A percentile compares a stretch with the other conserved stretches of the same genome.
Evolutionary conservation across 345 rosid species (phyloP).

Genomic region (Dipteronia sinensis): DNA sequence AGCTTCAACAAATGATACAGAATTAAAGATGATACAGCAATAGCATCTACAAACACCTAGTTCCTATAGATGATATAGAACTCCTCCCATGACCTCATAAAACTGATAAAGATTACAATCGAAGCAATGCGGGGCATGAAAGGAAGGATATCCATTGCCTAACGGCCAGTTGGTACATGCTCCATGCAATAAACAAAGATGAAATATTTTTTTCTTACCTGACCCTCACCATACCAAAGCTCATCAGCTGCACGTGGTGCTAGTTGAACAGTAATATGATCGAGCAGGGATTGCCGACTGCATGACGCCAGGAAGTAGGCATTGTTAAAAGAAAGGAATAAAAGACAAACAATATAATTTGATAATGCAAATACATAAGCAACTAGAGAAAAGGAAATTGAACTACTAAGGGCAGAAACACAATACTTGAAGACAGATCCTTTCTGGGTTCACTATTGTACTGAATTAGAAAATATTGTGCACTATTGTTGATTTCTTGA

Average conservation of each 20-base stretch:
- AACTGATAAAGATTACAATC: not conserved
- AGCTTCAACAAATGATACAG: constrained; percentile 9
- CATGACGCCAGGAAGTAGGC: constrained; percentile 22
- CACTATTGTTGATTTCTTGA: not conserved
- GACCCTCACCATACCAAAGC: constrained; percentile 79
- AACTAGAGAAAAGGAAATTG: not conserved
- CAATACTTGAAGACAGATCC: not conserved
- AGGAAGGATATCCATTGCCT: not conserved
- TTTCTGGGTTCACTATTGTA: not conserved
- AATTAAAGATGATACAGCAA: constrained; percentile 1
- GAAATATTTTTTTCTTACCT: constrained; percentile 50
- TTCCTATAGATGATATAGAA: not conserved
- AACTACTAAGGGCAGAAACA: not conserved
- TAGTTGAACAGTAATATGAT: constrained; percentile 90
- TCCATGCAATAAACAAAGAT: not conserved
- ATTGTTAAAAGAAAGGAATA: not conserved
- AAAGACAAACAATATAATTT: not conserved
- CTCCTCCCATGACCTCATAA: not conserved
- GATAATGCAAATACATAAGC: not conserved
- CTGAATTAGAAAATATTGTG: not conserved
- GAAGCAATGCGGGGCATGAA: not conserved
- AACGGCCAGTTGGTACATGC: not conserved
- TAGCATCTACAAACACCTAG: not conserved
- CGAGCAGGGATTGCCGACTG: constrained; percentile 89
- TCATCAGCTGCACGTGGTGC: constrained; percentile 99